Evolutionary conservation across 139 green algal genomes (phyloP), one percentile per base, ranked within the genome.

Genomic region (Zygnema cylindricum): DNA sequence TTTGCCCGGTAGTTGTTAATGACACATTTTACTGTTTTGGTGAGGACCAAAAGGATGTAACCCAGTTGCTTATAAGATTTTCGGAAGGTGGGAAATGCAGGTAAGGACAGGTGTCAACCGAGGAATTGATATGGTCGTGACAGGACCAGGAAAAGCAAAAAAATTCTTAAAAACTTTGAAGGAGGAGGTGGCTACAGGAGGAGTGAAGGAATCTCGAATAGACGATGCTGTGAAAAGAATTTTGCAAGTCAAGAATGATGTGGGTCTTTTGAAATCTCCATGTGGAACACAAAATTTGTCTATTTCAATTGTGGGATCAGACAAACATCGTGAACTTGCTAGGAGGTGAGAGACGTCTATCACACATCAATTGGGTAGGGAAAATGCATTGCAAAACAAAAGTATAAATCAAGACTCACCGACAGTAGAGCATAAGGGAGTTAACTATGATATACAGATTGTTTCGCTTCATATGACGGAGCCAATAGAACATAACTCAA

Each of bases 161-260:
- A 39, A 84, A 7, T 41, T 88, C n/a, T 54, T 88, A 69, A 30
- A 2, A 30, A 43, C 55, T 16, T 55, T 88, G 7, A 84, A 3
- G n/a, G 7, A 2, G 16, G 54, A 43, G 7, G 82, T 88, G 32
- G 43, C 23, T 38, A 22, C 30, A 7, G 82, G 82, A 43, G 38
- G 55, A 42, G 55, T 88, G 55, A n/a, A 69, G 1, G 55, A 82
- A 42, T 7, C 55, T 39, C 32, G 82, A 1, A 40, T 88, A 30
- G 82, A 88, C 82, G 82, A 88, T 73, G 82, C 82, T 30, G 82
- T 88, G 1, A 2, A 25, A 1, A 69, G 82, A n/a, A 84, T 88
- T 43, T 42, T 88, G n/a, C 32, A 2, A 21, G 1, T 82, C 36
- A 88, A 88, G 82, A 30, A 57, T n/a, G 30, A 40, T 30, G 11